phyloP scores from a whole-genome alignment of 768 basidiomycete species.

The Chalciporus sphaerocephalus region DNA sequence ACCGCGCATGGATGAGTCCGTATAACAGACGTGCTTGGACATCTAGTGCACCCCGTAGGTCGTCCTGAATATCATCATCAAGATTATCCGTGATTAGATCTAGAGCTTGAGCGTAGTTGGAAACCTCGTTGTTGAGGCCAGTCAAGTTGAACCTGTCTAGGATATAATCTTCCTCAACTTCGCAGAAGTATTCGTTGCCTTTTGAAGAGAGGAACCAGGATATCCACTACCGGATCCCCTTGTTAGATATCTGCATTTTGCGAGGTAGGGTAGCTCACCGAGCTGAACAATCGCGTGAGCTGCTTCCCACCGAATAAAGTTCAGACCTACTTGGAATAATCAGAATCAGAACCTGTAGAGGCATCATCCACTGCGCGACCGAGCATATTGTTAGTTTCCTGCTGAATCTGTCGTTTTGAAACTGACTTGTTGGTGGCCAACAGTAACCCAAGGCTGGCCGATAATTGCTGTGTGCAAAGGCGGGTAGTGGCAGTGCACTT shows the following conservation, averaged over 20 bases:
- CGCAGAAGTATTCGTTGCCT: slow-evolving; percentile 99
- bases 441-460: no score
- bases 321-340: slow-evolving; percentile 82
- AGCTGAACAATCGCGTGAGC: slow-evolving; percentile 23
- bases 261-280: slow-evolving; percentile 21
- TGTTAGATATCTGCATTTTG: slow-evolving; percentile 16
- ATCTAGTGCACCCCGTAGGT: slow-evolving; percentile 86
- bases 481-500: slow-evolving; percentile 20
- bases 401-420: slow-evolving; percentile 11
- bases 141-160: slow-evolving; percentile 98
- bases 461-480: neutral
- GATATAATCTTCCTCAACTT: slow-evolving; percentile 99
- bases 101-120: slow-evolving; percentile 89
- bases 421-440: slow-evolving; percentile 23
- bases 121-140: slow-evolving; percentile 92
- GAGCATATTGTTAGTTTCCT: slow-evolving; percentile 31
- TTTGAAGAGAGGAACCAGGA: slow-evolving; percentile 97
- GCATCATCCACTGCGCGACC: slow-evolving; percentile 68
- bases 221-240: slow-evolving; percentile 65
- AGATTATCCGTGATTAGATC: slow-evolving; percentile 95
- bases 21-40: slow-evolving; percentile 91
- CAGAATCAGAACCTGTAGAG: slow-evolving; percentile 92
- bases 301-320: neutral
- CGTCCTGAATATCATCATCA: slow-evolving; percentile 94
- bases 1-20: slow-evolving; percentile 93